Evolutionary conservation across 2,329 filamentous ascomycete species (phyloP).

Genomic region (Aspergillus tubingensis): DNA sequence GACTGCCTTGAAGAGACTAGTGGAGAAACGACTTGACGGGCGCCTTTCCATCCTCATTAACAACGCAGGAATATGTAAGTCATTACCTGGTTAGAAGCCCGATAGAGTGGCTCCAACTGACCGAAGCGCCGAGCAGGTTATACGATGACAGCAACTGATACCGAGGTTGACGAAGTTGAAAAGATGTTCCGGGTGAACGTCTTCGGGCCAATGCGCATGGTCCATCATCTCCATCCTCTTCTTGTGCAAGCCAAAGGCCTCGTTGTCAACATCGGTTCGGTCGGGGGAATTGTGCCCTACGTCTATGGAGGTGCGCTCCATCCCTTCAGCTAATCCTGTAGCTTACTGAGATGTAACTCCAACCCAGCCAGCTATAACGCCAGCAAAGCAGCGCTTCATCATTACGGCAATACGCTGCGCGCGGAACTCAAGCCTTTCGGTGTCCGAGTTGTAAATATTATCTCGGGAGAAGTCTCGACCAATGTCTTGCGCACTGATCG

Average conservation of each 20-base stretch:
- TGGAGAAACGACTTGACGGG: no score
- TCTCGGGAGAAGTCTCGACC: slow-evolving; percentile 12
- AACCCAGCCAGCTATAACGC: slow-evolving; percentile 11
- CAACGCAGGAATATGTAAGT: no score
- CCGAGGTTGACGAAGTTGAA: background rate
- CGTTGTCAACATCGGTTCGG: slow-evolving; percentile 30
- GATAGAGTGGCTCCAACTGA: no score
- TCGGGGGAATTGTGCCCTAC: slow-evolving; percentile 16
- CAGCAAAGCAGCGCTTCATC: slow-evolving; percentile 12
- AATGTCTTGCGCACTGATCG: slow-evolving; percentile 11
- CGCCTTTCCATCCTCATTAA: no score
- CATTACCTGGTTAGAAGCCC: no score
- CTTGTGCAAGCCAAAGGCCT: slow-evolving; percentile 16
- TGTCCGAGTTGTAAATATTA: slow-evolving; percentile 9
- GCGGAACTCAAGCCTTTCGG: slow-evolving; percentile 13
- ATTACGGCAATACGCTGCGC: slow-evolving; percentile 11
- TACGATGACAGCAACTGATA: slow-evolving; percentile 14
- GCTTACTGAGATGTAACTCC: background rate
- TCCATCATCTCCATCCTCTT: slow-evolving; percentile 7
- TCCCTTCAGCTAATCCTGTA: background rate
- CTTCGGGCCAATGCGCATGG: slow-evolving; percentile 13
- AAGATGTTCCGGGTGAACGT: slow-evolving; percentile 15
- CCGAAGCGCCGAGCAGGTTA: background rate
- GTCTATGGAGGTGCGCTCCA: slow-evolving; percentile 2
- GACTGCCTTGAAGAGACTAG: no score